These are phyloP conservation scores for Solanum paucissectum DNA, from an alignment of 257 asterid genomes.

Conservation along the genomic window DNA sequence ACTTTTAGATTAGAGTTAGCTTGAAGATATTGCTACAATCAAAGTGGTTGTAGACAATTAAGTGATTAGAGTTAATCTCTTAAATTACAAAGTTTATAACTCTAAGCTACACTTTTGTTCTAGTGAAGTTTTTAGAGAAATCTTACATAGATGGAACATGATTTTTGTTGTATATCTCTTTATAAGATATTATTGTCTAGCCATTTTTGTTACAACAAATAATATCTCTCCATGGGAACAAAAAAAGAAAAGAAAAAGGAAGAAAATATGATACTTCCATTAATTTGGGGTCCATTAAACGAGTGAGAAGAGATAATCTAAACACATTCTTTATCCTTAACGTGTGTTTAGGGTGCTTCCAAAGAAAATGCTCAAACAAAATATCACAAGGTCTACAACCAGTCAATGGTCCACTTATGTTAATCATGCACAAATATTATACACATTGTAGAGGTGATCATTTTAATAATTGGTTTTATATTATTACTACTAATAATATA, in stretches of 20 bases:
- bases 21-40: too few relatives aligned
- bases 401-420: not conserved
- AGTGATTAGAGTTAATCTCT: too few relatives aligned
- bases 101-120: not conserved
- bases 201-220: not conserved
- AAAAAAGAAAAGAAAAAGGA: not conserved
- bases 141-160: not conserved
- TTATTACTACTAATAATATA: too few relatives aligned
- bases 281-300: not conserved
- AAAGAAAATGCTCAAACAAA: not conserved
- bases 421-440: not conserved
- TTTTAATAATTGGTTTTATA: not conserved
- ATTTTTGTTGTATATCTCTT: not conserved
- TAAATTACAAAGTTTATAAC: too few relatives aligned
- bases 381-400: not conserved
- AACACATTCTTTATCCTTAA: not conserved
- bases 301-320: not conserved
- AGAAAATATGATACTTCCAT: not conserved
- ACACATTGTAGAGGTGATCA: not conserved
- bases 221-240: not conserved
- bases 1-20: not conserved
- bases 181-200: not conserved
- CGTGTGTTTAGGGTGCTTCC: not conserved
- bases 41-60: too few relatives aligned
- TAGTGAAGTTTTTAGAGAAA: not conserved